Conservation (phyloP, 2,329 filamentous ascomycete species). For the Thelonectria discophora region DNA sequence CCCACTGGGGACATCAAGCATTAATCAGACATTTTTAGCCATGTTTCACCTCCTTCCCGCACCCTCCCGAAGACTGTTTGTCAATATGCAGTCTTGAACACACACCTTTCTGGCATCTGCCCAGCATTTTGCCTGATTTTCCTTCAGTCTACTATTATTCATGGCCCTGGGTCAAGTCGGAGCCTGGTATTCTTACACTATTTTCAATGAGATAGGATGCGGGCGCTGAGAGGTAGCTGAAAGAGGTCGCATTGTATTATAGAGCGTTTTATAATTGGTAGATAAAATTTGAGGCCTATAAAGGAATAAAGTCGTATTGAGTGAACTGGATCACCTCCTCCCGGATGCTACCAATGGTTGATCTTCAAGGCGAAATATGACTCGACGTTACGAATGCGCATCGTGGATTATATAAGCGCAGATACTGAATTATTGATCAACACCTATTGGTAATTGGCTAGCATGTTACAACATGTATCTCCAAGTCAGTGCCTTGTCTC, state of each 20-base stretch:
- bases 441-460: background rate
- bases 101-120: background rate
- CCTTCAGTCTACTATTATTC: background rate
- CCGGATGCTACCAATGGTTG: background rate
- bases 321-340: background rate
- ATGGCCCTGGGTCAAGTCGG: background rate
- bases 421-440: background rate
- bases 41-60: background rate
- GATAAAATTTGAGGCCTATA: background rate
- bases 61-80: background rate
- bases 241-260: background rate
- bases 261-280: background rate
- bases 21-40: background rate
- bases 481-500: conserved; percentile 70
- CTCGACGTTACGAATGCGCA: background rate
- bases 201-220: background rate
- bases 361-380: background rate
- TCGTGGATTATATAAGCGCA: no score
- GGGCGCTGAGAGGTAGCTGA: background rate
- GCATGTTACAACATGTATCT: conserved; percentile 59
- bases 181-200: background rate
- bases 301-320: background rate
- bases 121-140: background rate
- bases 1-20: background rate
- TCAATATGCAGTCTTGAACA: background rate